Evolutionary conservation across 2,329 filamentous ascomycete genomes (phyloP).

Genomic region (Plenodomus tracheiphilus): DNA sequence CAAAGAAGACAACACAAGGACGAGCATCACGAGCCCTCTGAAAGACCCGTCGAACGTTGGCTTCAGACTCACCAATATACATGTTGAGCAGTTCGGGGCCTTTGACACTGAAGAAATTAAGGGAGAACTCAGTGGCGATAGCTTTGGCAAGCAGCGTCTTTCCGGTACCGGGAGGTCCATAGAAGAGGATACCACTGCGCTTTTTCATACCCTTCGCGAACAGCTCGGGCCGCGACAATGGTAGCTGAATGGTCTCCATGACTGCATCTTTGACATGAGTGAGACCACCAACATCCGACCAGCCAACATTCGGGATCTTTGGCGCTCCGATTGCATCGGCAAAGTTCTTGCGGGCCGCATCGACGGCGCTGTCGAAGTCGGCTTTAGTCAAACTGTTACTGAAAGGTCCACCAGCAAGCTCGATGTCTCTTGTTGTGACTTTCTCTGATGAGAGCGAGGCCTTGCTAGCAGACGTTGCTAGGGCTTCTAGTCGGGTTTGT

Average conservation of each 20-base stretch:
- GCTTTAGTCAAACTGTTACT: constrained; percentile 76
- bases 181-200: constrained; percentile 88
- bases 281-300: constrained; percentile 93
- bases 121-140: constrained; percentile 88
- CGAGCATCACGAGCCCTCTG: constrained; percentile 82
- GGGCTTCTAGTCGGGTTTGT: constrained; percentile 71
- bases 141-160: constrained; percentile 93
- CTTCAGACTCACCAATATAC: constrained; percentile 95
- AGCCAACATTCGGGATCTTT: constrained; percentile 95
- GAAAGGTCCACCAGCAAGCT: constrained; percentile 80
- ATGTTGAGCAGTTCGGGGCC: constrained; percentile 91
- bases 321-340: constrained; percentile 95
- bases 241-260: constrained; percentile 93
- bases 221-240: constrained; percentile 85
- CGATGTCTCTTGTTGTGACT: constrained; percentile 78
- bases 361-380: constrained; percentile 92
- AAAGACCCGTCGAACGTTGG: constrained; percentile 87
- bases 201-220: constrained; percentile 99
- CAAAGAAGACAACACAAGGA: constrained; percentile 91
- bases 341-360: constrained; percentile 95
- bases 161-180: constrained; percentile 86
- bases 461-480: constrained; percentile 58
- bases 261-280: constrained; percentile 96
- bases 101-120: constrained; percentile 95
- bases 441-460: constrained; percentile 36